Conservation (phyloP, 2,329 filamentous ascomycete species). For the Paraconiothyrium brasiliense region DNA sequence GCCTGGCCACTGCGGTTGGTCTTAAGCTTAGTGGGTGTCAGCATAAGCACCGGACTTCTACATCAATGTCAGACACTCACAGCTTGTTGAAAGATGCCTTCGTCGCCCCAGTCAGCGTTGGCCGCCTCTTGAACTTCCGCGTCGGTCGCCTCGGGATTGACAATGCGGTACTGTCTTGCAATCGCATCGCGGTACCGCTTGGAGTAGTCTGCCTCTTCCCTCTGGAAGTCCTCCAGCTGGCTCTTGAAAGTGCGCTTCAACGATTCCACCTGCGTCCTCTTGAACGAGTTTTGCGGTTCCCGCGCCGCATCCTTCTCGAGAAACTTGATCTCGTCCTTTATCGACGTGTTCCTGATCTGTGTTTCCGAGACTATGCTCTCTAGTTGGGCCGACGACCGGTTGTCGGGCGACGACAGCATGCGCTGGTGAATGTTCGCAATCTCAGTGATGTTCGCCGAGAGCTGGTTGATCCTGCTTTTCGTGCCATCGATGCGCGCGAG, state of each 20-base stretch:
- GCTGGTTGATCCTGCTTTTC: constrained; percentile 72
- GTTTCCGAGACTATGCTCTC: constrained; percentile 75
- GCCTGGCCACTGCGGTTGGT: constrained; percentile 79
- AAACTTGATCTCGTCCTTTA: constrained; percentile 81
- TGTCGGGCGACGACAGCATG: constrained; percentile 72
- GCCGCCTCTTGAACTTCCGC: constrained; percentile 74
- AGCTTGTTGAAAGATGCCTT: constrained; percentile 83
- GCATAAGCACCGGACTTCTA: background rate
- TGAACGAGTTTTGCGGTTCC: constrained; percentile 70
- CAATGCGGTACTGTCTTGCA: constrained; percentile 80
- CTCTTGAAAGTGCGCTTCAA: constrained; percentile 77
- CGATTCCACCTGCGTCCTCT: constrained; percentile 73
- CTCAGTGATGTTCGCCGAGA: constrained; percentile 72
- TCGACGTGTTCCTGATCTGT: constrained; percentile 75
- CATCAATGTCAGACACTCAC: constrained; percentile 60
- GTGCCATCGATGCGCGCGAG: constrained; percentile 72
- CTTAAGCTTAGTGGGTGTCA: constrained; percentile 65
- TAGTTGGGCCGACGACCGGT: constrained; percentile 62
- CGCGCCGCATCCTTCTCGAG: constrained; percentile 75
- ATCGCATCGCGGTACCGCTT: constrained; percentile 80
- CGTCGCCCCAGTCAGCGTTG: constrained; percentile 76
- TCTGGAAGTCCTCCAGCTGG: constrained; percentile 74
- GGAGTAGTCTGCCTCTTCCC: constrained; percentile 76
- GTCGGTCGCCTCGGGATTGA: constrained; percentile 81
- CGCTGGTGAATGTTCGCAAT: constrained; percentile 77